These are phyloP conservation scores for Wickerhamomyces subpelliculosus DNA, from an alignment of 805 yeast genomes.

Conservation along the genomic window DNA sequence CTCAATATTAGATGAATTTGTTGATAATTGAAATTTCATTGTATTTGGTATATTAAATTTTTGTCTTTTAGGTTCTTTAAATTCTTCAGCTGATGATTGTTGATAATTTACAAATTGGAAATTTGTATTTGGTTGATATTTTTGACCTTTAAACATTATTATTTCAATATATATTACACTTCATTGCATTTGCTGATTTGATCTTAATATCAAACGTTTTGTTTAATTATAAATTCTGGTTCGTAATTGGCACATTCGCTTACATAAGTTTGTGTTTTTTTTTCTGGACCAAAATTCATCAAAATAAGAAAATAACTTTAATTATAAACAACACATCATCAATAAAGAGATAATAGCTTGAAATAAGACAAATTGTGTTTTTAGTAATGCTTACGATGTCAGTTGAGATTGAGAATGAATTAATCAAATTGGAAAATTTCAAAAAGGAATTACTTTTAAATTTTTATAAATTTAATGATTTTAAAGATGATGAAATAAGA, in stretches of 20 bases:
- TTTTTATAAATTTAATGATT: constrained; percentile 5
- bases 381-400: too few relatives aligned
- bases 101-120: constrained; percentile 4
- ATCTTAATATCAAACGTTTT: too few relatives aligned
- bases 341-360: neutral
- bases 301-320: too few relatives aligned
- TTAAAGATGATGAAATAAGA: constrained; percentile 10
- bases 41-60: constrained; percentile 2
- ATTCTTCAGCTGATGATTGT: neutral
- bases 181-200: neutral
- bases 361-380: too few relatives aligned
- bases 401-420: neutral
- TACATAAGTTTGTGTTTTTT: too few relatives aligned
- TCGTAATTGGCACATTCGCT: too few relatives aligned
- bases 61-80: neutral
- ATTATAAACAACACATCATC: neutral
- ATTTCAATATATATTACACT: too few relatives aligned
- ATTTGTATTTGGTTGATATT: neutral
- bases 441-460: constrained; percentile 8
- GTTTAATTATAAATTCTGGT: too few relatives aligned
- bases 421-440: neutral
- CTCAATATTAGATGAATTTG: too few relatives aligned
- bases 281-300: too few relatives aligned
- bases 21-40: constrained; percentile 2
- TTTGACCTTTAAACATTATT: constrained; percentile 1